Conservation (phyloP, 805 yeast genomes). For the Spathaspora passalidarum region DNA sequence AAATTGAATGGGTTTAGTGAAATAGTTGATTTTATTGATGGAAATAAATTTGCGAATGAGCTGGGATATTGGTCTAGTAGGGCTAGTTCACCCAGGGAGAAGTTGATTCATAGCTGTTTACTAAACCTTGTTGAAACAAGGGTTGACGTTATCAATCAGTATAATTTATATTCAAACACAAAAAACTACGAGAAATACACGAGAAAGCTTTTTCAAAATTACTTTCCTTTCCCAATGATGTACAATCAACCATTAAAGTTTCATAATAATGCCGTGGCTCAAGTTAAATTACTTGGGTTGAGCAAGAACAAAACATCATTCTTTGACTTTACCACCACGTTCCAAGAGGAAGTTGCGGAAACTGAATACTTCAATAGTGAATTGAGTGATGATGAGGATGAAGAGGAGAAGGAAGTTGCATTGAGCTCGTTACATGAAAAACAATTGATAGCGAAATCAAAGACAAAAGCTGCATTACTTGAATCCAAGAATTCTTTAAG, state of each 20-base stretch:
- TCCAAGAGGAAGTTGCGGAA: constrained; percentile 16
- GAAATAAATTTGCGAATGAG: background rate
- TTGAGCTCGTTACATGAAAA: constrained; percentile 38
- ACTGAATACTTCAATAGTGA: constrained; percentile 27
- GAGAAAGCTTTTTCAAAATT: constrained; percentile 48
- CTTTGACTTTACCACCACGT: constrained; percentile 21
- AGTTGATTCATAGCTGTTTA: constrained; percentile 45
- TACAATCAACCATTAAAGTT: constrained; percentile 59
- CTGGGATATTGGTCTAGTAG: background rate
- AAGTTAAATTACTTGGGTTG: constrained; percentile 30
- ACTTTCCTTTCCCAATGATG: constrained; percentile 72
- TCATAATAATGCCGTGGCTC: constrained; percentile 35
- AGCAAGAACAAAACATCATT: constrained; percentile 24
- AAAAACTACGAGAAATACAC: constrained; percentile 60
- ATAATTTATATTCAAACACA: constrained; percentile 54
- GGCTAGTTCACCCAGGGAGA: constrained; percentile 15
- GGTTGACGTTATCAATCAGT: constrained; percentile 48
- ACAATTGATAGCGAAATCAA: constrained; percentile 32
- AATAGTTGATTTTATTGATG: constrained; percentile 11
- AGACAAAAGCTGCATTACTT: constrained; percentile 23
- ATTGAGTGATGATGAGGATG: constrained; percentile 15
- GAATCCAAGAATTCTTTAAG: constrained; percentile 33
- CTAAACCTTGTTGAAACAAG: constrained; percentile 40
- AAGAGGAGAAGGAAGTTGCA: constrained; percentile 19
- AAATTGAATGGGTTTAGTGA: constrained; percentile 18